Conservation (phyloP, 352 stramenopile genomes). For the Phytophthora citrophthora region DNA sequence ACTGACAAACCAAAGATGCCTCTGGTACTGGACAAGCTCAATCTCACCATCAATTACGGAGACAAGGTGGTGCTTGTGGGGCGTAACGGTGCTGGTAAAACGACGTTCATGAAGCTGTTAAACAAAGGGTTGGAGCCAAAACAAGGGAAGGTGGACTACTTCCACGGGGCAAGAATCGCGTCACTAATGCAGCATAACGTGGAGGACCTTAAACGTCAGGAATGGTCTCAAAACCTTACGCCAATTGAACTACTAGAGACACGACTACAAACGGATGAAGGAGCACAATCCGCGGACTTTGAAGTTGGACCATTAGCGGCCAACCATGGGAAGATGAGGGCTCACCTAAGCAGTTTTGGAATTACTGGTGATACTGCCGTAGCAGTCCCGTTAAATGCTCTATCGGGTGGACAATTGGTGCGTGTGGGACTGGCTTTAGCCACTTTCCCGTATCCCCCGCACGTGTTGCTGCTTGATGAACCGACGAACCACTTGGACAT, state of each 20-base stretch:
- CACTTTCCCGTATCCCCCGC: constrained; percentile 87
- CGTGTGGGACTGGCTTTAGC: constrained; percentile 54
- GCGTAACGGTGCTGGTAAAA: constrained; percentile 89
- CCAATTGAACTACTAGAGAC: constrained; percentile 51
- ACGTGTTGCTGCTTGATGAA: constrained; percentile 93
- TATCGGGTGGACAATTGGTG: constrained; percentile 64
- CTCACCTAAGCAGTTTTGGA: constrained; percentile 57
- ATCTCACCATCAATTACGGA: constrained; percentile 78
- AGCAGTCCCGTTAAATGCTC: constrained; percentile 38
- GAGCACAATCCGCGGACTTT: constrained; percentile 2
- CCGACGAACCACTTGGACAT: constrained; percentile 95
- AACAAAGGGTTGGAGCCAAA: constrained; percentile 72
- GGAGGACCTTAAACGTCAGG: constrained; percentile 60
- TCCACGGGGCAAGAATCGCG: constrained; percentile 53
- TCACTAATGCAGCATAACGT: constrained; percentile 74
- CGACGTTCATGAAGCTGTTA: constrained; percentile 95
- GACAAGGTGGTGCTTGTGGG: constrained; percentile 90
- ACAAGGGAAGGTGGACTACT: constrained; percentile 49
- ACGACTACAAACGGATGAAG: constrained; percentile 42
- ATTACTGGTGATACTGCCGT: constrained; percentile 44
- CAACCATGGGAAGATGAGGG: constrained; percentile 47
- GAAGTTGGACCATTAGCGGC: neutral
- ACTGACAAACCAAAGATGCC: constrained; percentile 25
- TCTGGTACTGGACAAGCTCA: constrained; percentile 67
- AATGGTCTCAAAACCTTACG: constrained; percentile 51